Conservation (phyloP, 202 grass and related monocot species). For the Brachypodium distachyon region DNA sequence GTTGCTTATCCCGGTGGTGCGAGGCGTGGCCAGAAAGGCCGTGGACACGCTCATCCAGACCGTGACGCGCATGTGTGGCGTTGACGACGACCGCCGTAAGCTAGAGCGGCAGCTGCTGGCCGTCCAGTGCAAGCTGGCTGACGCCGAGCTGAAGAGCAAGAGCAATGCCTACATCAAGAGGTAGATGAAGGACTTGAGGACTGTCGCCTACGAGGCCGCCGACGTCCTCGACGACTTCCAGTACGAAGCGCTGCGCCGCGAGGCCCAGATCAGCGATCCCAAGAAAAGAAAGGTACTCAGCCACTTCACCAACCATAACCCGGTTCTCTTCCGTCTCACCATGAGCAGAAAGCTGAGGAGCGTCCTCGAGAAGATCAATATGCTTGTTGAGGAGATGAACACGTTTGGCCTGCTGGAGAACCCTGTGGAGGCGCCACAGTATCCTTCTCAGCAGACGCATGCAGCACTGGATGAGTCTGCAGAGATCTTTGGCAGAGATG, state of each 20-base stretch:
- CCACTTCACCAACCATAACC: neutral
- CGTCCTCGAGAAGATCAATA: neutral
- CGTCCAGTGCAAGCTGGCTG: neutral
- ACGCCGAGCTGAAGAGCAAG: neutral
- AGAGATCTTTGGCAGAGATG: neutral
- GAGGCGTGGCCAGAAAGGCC: neutral
- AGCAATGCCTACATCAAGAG: neutral
- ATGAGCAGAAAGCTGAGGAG: neutral
- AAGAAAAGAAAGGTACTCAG: neutral
- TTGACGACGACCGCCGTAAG: neutral
- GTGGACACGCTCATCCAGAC: neutral
- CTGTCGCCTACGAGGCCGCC: conserved; percentile 2
- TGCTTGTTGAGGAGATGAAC: neutral
- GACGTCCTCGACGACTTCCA: conserved; percentile 28
- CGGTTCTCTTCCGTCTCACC: neutral
- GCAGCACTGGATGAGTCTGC: neutral
- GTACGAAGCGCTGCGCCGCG: neutral
- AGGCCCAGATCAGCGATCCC: neutral
- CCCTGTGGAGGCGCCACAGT: neutral
- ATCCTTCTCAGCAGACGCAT: neutral
- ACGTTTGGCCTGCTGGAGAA: neutral
- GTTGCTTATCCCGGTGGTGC: conserved; percentile 2
- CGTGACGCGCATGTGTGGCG: neutral
- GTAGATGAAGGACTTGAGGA: conserved; percentile 15
- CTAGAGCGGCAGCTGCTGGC: neutral